Base-by-base conservation (phyloP, 345 rosid genomes). In the Arabis hirsuta region DNA sequence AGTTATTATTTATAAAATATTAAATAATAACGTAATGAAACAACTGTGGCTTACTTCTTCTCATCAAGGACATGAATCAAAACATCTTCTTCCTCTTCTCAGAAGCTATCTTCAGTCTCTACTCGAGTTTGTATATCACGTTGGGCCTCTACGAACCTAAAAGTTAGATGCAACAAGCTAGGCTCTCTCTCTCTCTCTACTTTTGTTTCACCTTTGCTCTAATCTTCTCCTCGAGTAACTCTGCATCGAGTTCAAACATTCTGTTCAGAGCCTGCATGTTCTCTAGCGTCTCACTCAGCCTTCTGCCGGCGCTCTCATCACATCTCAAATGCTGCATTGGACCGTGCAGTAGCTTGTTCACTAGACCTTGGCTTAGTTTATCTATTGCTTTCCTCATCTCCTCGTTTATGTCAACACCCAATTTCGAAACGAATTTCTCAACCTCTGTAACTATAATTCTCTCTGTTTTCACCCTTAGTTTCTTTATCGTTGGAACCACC, bases 231-330 rank as follows among this genome's bases (percentile, higher is more conserved):
- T 87, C 93, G 26, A 89, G 67, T 27, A 89, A 71, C 50, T 91
- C 94, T 16, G 84, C 73, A 59, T 87, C 94, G 11, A 91, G 93
- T 73, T 81, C 84, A 60, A 81, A 91, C 87, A 89, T 87, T 74
- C 94, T 84, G 82, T 84, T 89, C 26, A 91, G 91, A 20, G 94
- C 96, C 63, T 86, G 87, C 94, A 87, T 91, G 56, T 87, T 91
- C 78, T 89, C 97, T 14, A 91, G 87, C 71, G 82, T 86, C 78
- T 87, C 96, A 89, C 29, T 2, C 55, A 24, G 32, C 32, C 14
- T 51, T 51, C 55, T 22, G 31, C 24, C 1, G 24, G 24, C 1
- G 24, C 24, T 22, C 24, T 22, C 24, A 22, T 22, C 24, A 22
- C 24, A 22, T 22, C 24, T 22, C 24, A 22, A 22, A 22, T 22